phyloP scores from a whole-genome alignment of 352 stramenopile species.

The Globisporangium echinulatum region DNA sequence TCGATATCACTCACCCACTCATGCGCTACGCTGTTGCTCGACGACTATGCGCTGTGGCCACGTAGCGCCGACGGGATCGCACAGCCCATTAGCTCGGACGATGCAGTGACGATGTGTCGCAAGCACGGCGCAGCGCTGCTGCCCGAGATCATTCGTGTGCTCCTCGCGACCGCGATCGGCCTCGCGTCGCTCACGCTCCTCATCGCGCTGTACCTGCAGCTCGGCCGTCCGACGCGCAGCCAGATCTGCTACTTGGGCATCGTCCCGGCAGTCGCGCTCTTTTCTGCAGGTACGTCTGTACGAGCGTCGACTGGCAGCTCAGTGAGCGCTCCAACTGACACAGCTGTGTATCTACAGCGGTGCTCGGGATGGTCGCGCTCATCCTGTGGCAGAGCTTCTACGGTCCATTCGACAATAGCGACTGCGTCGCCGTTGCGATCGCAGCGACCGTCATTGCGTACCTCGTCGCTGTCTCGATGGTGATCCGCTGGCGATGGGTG shows the following conservation, averaged over 20 bases:
- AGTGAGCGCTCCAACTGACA: not conserved
- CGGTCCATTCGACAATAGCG: conserved; percentile 54
- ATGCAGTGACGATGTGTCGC: conserved; percentile 27
- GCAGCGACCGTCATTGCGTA: conserved; percentile 66
- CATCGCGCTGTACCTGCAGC: conserved; percentile 53
- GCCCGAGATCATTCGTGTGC: conserved; percentile 27
- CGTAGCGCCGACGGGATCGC: conserved; percentile 6
- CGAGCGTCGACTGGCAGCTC: not conserved
- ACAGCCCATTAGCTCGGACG: conserved; percentile 13
- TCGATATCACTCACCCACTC: no score
- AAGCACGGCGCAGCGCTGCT: conserved; percentile 22
- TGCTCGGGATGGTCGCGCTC: conserved; percentile 37
- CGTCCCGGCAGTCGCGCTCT: conserved; percentile 44
- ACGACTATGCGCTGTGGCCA: no score
- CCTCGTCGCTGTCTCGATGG: conserved; percentile 59
- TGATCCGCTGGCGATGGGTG: conserved; percentile 71
- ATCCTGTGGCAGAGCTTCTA: conserved; percentile 56
- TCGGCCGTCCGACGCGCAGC: conserved; percentile 53
- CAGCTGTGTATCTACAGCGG: conserved; percentile 15
- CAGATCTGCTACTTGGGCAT: conserved; percentile 53
- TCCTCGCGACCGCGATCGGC: conserved; percentile 42
- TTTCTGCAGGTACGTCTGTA: conserved; percentile 25
- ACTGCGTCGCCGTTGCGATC: conserved; percentile 66
- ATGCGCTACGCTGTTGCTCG: no score
- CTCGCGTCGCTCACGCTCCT: conserved; percentile 36